Base-by-base conservation (phyloP, 345 rosid species). In the Populus deltoides region DNA sequence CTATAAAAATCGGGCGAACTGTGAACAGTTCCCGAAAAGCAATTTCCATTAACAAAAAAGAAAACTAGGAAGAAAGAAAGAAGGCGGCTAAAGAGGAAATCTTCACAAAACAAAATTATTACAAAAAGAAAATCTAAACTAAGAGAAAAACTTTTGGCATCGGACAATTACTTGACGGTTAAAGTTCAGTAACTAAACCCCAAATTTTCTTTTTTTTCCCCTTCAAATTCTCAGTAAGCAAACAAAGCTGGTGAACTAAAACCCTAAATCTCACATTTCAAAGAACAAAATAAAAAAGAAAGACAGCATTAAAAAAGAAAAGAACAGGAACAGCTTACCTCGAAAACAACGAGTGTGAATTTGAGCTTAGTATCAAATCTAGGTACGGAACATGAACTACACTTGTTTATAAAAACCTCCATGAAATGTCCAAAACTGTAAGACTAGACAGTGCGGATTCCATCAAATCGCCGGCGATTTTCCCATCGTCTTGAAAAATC, bases 361-460 rank as follows among this genome's bases (percentile, higher is more conserved):
- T 94, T 86, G 74, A 86, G 90, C 88, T 87, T 87, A 55, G 51
- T 45, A 77, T 55, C 72, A 71, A 84, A 66, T 82, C 88, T 35
- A 76, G 75, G 66, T 29, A 66, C 70, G 47, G 79, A 51, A 62
- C 83, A 85, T 74, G 89, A 76, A 77, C 86, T 53, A 53, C 82
- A 77, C 47, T 73, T 86, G 70, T 59, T 59, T 10, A 73, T 65
- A 67, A 82, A 41, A 77, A 85, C 68, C 97, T 91, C 99, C 99
- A 95, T 95, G 90, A 87, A 87, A 88, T 66, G 81, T 66, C 74
- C 49, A 85, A 76, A 81, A 78, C 65, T 51, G 66, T 27, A 62
- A 41, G 79, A 78, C 68, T 25, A 76, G 71, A 74, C 79, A 78
- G 80, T 83, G 72, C 84, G 70, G 81, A 83, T 78, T 84, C 81